phyloP scores from a whole-genome alignment of 2,329 filamentous ascomycete genomes.

The Alternaria arborescens region DNA sequence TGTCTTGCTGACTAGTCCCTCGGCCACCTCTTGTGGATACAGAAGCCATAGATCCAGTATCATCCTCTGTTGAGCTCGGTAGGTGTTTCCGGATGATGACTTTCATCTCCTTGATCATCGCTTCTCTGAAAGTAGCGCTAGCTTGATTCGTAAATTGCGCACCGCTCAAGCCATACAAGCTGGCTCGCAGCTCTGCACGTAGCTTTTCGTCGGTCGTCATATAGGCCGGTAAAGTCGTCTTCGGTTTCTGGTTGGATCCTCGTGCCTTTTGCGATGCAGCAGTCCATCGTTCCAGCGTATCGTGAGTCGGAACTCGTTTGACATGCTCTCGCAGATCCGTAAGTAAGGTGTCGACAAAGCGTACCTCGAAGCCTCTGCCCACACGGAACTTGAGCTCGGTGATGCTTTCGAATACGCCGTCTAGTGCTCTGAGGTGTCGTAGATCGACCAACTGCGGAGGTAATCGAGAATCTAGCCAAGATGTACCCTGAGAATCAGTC shows the following conservation, averaged over 20 bases:
- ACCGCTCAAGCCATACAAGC: slow-evolving; percentile 80
- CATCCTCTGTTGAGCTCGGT: slow-evolving; percentile 92
- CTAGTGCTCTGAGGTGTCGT: slow-evolving; percentile 77
- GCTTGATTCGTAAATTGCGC: slow-evolving; percentile 82
- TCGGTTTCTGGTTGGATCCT: slow-evolving; percentile 70
- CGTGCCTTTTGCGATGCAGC: slow-evolving; percentile 76
- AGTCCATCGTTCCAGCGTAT: slow-evolving; percentile 86
- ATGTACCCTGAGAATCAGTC: slow-evolving; percentile 34
- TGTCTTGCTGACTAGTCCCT: slow-evolving; percentile 79
- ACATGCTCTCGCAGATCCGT: slow-evolving; percentile 83
- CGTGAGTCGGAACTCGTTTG: slow-evolving; percentile 72
- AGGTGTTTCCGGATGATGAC: slow-evolving; percentile 83
- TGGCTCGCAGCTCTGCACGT: slow-evolving; percentile 73
- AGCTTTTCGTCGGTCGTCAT: slow-evolving; percentile 75
- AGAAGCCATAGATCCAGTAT: slow-evolving; percentile 88
- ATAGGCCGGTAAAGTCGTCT: slow-evolving; percentile 78
- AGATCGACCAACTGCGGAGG: slow-evolving; percentile 70
- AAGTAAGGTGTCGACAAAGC: slow-evolving; percentile 80
- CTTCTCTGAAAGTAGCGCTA: slow-evolving; percentile 83
- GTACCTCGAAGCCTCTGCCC: slow-evolving; percentile 84
- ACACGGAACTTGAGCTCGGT: slow-evolving; percentile 79
- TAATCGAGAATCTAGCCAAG: slow-evolving; percentile 46
- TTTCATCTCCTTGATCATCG: slow-evolving; percentile 85
- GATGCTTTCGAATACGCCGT: slow-evolving; percentile 81
- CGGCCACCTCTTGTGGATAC: slow-evolving; percentile 78